Conservation (phyloP, 2,329 filamentous ascomycete genomes). For the Paecilomyces niveus region DNA sequence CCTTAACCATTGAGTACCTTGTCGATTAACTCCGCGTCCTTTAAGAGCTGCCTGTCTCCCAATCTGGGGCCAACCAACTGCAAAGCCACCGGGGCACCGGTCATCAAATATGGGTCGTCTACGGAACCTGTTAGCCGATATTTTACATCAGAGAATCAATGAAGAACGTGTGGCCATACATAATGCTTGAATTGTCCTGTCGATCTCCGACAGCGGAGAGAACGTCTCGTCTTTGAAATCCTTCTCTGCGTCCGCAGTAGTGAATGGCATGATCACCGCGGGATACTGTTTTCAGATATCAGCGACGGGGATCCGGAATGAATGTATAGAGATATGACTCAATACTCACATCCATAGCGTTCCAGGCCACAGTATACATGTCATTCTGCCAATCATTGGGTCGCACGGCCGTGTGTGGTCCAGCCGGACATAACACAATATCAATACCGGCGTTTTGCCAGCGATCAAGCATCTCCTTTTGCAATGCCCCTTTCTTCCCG, state of each 20-base stretch:
- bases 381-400: constrained; percentile 28
- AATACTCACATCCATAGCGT: constrained; percentile 19
- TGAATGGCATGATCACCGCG: neutral
- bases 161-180: neutral
- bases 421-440: constrained; percentile 12
- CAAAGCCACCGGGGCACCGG: constrained; percentile 3
- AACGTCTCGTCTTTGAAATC: neutral
- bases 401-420: constrained; percentile 4
- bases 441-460: constrained; percentile 27
- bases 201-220: neutral
- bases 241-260: neutral
- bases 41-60: neutral
- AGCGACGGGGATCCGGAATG: neutral
- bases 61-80: neutral
- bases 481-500: constrained; percentile 21
- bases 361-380: constrained; percentile 30
- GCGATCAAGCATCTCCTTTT: constrained; percentile 29
- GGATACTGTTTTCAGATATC: neutral
- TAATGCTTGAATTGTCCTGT: neutral
- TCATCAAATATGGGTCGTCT: neutral
- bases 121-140: neutral
- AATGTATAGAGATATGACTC: neutral
- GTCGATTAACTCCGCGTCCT: neutral
- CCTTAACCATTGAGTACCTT: neutral
- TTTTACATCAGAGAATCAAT: neutral